These are phyloP conservation scores for Podospora comata DNA, from an alignment of 495 filamentous ascomycete species.

Conservation along the genomic window DNA sequence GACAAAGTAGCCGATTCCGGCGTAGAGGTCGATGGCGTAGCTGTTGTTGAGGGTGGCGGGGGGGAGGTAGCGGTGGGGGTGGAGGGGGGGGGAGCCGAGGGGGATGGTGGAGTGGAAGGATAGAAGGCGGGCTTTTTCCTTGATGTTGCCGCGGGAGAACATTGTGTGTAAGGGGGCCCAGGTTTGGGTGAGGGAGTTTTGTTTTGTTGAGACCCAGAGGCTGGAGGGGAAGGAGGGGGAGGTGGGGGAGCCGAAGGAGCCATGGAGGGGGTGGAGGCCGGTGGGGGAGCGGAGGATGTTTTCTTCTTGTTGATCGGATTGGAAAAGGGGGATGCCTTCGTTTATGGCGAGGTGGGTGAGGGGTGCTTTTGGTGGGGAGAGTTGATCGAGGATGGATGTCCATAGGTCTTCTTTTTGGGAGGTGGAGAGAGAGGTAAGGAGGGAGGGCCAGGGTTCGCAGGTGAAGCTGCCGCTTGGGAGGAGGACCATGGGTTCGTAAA, in stretches of 20 bases:
- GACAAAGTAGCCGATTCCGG: slow-evolving; percentile 89
- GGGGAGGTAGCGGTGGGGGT: neutral
- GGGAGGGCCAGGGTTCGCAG: slow-evolving; percentile 42
- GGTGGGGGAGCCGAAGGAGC: slow-evolving; percentile 58
- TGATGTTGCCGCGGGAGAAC: slow-evolving; percentile 85
- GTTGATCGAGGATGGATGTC: slow-evolving; percentile 45
- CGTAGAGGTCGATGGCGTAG: slow-evolving; percentile 78
- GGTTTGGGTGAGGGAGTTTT: slow-evolving; percentile 77
- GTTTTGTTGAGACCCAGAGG: slow-evolving; percentile 71
- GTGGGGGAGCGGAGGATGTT: slow-evolving; percentile 68
- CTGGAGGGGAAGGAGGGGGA: slow-evolving; percentile 47
- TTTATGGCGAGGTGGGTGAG: slow-evolving; percentile 73
- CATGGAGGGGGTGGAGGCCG: slow-evolving; percentile 59
- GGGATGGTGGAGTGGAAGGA: slow-evolving; percentile 28
- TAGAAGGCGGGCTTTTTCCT: slow-evolving; percentile 79
- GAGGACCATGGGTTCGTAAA: slow-evolving; percentile 68
- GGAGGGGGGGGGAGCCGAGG: neutral
- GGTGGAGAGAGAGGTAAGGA: slow-evolving; percentile 32
- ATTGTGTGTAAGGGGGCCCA: slow-evolving; percentile 89
- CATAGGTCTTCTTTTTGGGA: slow-evolving; percentile 37
- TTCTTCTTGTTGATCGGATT: slow-evolving; percentile 12
- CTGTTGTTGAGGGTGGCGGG: slow-evolving; percentile 4
- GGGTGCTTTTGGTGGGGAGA: slow-evolving; percentile 38
- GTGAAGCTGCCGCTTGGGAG: slow-evolving; percentile 61
- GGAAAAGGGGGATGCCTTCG: slow-evolving; percentile 60